phyloP scores from a whole-genome alignment of 257 asterid genomes.

The Solanum tarapatanum region DNA sequence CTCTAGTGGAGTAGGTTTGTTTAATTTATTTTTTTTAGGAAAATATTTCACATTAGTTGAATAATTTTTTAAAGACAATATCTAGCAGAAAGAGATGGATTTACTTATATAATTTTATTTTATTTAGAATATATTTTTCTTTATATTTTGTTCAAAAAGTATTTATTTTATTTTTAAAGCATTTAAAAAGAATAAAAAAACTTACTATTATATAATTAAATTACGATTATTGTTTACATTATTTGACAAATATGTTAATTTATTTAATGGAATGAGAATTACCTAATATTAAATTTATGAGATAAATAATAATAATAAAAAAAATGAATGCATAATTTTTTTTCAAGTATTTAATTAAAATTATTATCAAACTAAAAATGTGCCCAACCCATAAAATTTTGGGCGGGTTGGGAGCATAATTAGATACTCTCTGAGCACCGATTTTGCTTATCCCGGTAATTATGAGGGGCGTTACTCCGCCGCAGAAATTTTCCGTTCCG shows the following conservation, averaged over 20 bases:
- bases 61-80: not conserved
- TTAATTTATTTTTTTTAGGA: not conserved
- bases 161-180: no score
- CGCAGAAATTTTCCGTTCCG: slow-evolving; percentile 9
- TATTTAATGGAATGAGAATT: not conserved
- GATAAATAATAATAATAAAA: no score
- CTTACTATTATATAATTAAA: not conserved
- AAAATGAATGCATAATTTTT: not conserved
- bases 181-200: not conserved
- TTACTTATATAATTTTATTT: not conserved
- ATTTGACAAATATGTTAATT: not conserved
- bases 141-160: not conserved
- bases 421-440: not conserved
- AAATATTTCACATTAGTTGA: not conserved
- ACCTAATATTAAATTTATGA: no score
- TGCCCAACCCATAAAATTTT: not conserved
- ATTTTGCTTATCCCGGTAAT: not conserved
- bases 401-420: not conserved
- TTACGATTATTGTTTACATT: not conserved
- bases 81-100: not conserved
- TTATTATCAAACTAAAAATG: not conserved
- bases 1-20: not conserved
- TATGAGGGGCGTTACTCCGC: slow-evolving; percentile 37
- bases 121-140: not conserved
- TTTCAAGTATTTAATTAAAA: no score